These are phyloP conservation scores for Chaetothyriales sp. DNA, from an alignment of 2,329 filamentous ascomycete genomes.

Conservation along the genomic window DNA sequence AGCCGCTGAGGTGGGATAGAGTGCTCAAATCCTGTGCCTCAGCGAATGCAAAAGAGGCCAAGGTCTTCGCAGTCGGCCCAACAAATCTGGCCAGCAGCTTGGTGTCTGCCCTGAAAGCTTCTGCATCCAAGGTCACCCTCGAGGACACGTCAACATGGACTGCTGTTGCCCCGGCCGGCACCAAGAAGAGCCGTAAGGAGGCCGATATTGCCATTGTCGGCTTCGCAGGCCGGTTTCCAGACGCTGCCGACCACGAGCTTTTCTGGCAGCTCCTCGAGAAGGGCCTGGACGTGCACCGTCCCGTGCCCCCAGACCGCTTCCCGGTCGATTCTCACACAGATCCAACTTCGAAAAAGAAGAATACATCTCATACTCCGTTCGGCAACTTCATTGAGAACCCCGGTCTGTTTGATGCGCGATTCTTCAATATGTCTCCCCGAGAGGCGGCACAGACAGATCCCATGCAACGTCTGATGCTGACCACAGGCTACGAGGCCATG, in stretches of 20 bases:
- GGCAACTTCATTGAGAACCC: slow-evolving; percentile 65
- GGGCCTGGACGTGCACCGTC: slow-evolving; percentile 54
- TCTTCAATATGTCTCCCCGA: slow-evolving; percentile 76
- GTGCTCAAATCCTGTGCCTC: slow-evolving; percentile 20
- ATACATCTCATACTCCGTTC: slow-evolving; percentile 61
- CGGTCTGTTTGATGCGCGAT: slow-evolving; percentile 63
- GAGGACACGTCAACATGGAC: slow-evolving; percentile 30
- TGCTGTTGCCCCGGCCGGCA: slow-evolving; percentile 14
- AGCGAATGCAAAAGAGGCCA: slow-evolving; percentile 17
- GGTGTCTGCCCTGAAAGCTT: slow-evolving; percentile 37
- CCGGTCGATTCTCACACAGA: slow-evolving; percentile 57
- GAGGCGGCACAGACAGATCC: slow-evolving; percentile 70
- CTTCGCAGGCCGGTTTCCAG: slow-evolving; percentile 63
- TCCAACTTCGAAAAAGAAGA: slow-evolving; percentile 55
- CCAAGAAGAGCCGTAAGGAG: slow-evolving; percentile 30
- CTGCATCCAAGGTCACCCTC: slow-evolving; percentile 13
- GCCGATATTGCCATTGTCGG: slow-evolving; percentile 75
- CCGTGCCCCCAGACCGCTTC: slow-evolving; percentile 53
- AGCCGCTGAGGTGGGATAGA: slow-evolving; percentile 28
- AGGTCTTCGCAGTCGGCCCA: slow-evolving; percentile 35
- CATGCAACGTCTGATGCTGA: slow-evolving; percentile 60
- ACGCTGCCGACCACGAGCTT: slow-evolving; percentile 53
- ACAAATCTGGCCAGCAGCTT: slow-evolving; percentile 41
- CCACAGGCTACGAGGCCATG: slow-evolving; percentile 65
- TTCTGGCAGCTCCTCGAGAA: slow-evolving; percentile 63